phyloP scores from a whole-genome alignment of 331 rosid species.

The Rhamnella rubrinervis region DNA sequence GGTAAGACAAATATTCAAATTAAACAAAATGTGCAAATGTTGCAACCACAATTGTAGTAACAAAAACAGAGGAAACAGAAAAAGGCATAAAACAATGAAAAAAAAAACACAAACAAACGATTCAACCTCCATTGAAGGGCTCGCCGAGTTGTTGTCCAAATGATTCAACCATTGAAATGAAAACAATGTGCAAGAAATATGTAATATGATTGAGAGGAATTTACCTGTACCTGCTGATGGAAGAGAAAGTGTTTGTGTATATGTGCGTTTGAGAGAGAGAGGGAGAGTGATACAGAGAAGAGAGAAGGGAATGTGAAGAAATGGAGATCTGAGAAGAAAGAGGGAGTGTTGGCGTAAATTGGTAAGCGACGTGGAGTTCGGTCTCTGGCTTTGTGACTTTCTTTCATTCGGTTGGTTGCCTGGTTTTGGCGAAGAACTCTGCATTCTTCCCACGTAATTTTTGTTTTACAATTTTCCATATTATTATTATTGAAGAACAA shows the following conservation, averaged over 20 bases:
- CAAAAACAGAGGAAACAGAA: too few species aligned
- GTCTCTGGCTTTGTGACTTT: not conserved
- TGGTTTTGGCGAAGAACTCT: not conserved
- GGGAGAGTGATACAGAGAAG: not conserved
- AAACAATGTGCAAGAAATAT: not conserved
- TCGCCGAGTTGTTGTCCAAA: too few species aligned
- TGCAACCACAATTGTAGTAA: too few species aligned
- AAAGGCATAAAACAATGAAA: too few species aligned
- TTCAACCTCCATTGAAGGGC: too few species aligned
- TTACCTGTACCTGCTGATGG: not conserved
- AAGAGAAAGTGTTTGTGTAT: too few species aligned
- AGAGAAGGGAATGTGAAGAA: not conserved
- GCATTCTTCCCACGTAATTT: slow-evolving; percentile 10
- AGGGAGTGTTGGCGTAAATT: not conserved
- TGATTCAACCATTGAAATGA: not conserved
- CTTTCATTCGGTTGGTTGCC: not conserved
- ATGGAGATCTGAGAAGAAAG: not conserved
- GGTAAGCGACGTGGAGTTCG: not conserved
- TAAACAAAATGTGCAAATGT: too few species aligned
- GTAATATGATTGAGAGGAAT: not conserved
- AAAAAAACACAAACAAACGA: too few species aligned
- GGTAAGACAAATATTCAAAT: too few species aligned
- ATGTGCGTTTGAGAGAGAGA: not conserved
- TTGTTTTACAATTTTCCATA: not conserved
- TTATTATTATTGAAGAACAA: too few species aligned